Evolutionary conservation across 164 flowering plant species (phyloP), one percentile per base, ranked within the genome.

Genomic region (Sedum album): DNA sequence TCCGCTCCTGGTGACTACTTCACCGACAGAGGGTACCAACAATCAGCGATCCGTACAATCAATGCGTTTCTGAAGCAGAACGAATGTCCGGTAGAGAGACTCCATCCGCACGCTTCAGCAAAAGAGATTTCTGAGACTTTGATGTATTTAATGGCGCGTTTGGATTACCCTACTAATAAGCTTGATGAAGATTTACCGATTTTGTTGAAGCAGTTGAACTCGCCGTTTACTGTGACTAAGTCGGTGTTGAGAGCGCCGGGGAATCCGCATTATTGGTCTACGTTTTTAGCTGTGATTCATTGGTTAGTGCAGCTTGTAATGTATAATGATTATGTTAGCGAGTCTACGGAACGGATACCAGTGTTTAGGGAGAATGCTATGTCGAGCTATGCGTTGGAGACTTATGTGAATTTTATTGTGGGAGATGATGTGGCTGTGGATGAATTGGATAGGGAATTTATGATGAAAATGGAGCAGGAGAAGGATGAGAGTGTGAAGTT

Each of bases 181-280:
- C 15, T 44, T 17, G 48, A 44, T 7, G 48, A 44, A 5, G 48
- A 44, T 44, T 2, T 94, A 23, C 77, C 75, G 14, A 6, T 77
- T 30, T n/a, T 88, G 6, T 70, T 92, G 48, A 80, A 81, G 62
- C 64, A 68, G 61, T 78, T 95, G 13, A 73, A 81, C 49, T 90
- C 88, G 75, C 97, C 97, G 15, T 64, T 85, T 66, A 85, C 85
- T 46, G 57, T 90, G 69, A 90, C 77, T 73, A 88, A 85, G 53
- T 86, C 96, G 1, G 86, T 81, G 0, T 81, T 95, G 31, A 80
- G 79, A 4, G 85, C 92, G 25, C 93, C 42, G 1, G 84, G 84
- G 1, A 81, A 90, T 13, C 97, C 97, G 8, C 96, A 88, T 72
- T 76, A 88, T 9, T 92, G 95, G 91, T 92, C 96, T 20, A 31